These are phyloP conservation scores for Allium sativum DNA, from an alignment of 106 monocot species.

Conservation along the genomic window DNA sequence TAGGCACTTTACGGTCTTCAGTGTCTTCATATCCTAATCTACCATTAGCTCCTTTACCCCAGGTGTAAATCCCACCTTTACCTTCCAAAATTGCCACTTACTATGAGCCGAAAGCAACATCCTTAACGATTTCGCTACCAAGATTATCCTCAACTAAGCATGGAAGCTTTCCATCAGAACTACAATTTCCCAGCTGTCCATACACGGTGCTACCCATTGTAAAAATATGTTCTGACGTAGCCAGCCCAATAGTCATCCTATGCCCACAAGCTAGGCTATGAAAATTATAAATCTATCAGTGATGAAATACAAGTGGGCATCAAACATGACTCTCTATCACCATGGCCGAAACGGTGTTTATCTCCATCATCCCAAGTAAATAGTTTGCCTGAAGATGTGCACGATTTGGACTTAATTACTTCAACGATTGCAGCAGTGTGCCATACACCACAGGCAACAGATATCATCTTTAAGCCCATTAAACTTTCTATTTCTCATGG, in stretches of 20 bases:
- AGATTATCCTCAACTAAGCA: too few species aligned
- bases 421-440: too few species aligned
- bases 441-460: too few species aligned
- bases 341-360: slow-evolving; percentile 33
- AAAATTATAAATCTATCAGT: slow-evolving; percentile 17
- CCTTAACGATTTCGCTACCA: slow-evolving; percentile 52
- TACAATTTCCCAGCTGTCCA: slow-evolving; percentile 31
- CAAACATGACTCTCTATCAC: slow-evolving; percentile 15
- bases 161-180: slow-evolving; percentile 5
- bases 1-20: slow-evolving; percentile 81
- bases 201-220: slow-evolving; percentile 28
- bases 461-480: too few species aligned
- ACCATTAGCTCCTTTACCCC: slow-evolving; percentile 96
- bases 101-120: too few species aligned
- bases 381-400: slow-evolving; percentile 14
- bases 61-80: slow-evolving; percentile 71
- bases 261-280: slow-evolving; percentile 32
- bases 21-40: slow-evolving; percentile 87
- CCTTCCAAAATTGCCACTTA: too few species aligned
- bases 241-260: slow-evolving; percentile 22
- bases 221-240: slow-evolving; percentile 26
- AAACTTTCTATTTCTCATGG: slow-evolving; percentile 87
- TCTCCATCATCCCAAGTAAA: slow-evolving; percentile 45
- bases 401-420: not conserved
- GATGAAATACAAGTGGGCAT: slow-evolving; percentile 21